Evolutionary conservation across 352 stramenopile genomes (phyloP).

Genomic region (Phytophthora macrochlamydospora): DNA sequence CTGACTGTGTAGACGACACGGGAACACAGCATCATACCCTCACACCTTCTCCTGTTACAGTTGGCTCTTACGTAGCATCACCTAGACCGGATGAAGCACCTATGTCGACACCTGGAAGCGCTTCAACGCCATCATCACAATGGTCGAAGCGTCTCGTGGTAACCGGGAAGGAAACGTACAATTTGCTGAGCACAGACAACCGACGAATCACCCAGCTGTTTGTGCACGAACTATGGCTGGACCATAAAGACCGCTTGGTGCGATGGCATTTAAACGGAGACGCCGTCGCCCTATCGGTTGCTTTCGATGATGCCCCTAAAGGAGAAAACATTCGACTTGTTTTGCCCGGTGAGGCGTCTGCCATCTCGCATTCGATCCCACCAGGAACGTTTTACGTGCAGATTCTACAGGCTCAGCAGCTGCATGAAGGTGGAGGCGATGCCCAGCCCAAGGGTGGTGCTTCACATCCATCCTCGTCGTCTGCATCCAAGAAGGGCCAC

Average conservation of each 20-base stretch:
- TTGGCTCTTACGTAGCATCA: constrained; percentile 41
- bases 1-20: constrained; percentile 67
- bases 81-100: constrained; percentile 24
- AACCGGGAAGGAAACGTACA: constrained; percentile 86
- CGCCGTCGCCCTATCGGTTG: constrained; percentile 77
- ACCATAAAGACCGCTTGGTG: constrained; percentile 84
- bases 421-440: constrained; percentile 32
- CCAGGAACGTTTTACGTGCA: constrained; percentile 84
- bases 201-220: constrained; percentile 83
- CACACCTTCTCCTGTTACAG: constrained; percentile 29
- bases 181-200: constrained; percentile 58
- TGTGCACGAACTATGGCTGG: constrained; percentile 85
- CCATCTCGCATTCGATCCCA: constrained; percentile 77
- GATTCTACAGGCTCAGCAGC: constrained; percentile 72
- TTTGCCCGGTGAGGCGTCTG: constrained; percentile 71
- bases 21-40: constrained; percentile 29
- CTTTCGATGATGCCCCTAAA: constrained; percentile 68
- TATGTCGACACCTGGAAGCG: constrained; percentile 31
- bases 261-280: constrained; percentile 88
- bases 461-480: constrained; percentile 5
- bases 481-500: constrained; percentile 51
- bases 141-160: constrained; percentile 81
- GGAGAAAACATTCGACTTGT: constrained; percentile 84
- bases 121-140: constrained; percentile 54
- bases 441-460: constrained; percentile 17